Base-by-base conservation (phyloP, 169 alveolate species). In the Eimeria maxima region DNA sequence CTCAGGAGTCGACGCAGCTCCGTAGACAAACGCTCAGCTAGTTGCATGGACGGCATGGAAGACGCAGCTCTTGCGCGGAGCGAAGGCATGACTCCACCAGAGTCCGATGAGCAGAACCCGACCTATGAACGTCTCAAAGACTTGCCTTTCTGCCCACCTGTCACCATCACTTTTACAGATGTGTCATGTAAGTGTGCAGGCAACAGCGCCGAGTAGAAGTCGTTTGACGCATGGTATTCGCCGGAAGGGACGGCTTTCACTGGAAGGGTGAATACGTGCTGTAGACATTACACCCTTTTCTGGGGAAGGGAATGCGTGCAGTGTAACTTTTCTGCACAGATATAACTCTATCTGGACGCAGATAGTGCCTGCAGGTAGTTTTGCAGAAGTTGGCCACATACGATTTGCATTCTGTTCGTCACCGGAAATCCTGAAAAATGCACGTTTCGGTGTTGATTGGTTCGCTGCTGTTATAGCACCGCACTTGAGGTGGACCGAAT, bases 121-220 rank as follows among this genome's bases (percentile, higher is more conserved):
- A 60, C 94, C 22, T 87, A 87, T 55, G 71, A 60, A 29, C 78
- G 94, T 11, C 94, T 87, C 10, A 87, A 87, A n/a, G 55, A 65
- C 29, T 83, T 87, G 2, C 67, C 53, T 14, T 50, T 74, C 33
- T 87, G 94, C 33, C 83, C 45, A 4, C 94, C 94, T 63, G 94
- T 87, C 45, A 63, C 60, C 1, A 29, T 87, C 47, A 22, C 94
- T 18, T 87, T 87, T 22, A 47, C 44, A 16, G 83, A 87, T 60
- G 65, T 87, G 50, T 87, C 94, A 44, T 42, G 94, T 87, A 87
- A 65, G 94, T 65, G 57, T 65, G 67, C 53, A 65, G 18, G 29
- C 81, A 33, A 13, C 83, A 44, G 76, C 76, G 8, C 60, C 13
- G 29, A 22, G 69, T n/a, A 38, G 57, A 33, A 53, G 76, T n/a